These are phyloP conservation scores for Pyrenophora graminea DNA, from an alignment of 2,329 filamentous ascomycete species.

Conservation along the genomic window DNA sequence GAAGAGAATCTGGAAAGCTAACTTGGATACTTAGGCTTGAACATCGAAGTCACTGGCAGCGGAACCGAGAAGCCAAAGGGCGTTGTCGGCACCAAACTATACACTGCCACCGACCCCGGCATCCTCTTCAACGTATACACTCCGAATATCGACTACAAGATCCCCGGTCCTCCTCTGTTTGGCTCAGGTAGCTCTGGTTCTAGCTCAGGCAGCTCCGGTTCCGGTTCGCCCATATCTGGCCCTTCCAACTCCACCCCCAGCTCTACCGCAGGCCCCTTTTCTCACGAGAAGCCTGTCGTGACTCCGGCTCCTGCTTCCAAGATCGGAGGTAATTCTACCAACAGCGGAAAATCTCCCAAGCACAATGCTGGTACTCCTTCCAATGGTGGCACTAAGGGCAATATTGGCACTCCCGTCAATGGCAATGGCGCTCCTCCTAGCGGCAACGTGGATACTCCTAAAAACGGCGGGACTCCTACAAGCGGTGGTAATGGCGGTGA, in stretches of 20 bases:
- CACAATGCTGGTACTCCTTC: too few relatives aligned
- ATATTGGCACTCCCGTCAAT: too few relatives aligned
- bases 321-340: too few relatives aligned
- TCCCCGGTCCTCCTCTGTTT: slow-evolving; percentile 50
- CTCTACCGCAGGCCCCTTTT: neutral
- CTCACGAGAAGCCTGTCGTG: too few relatives aligned
- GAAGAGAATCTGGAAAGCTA: neutral
- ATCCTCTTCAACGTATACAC: slow-evolving; percentile 51
- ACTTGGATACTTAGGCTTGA: slow-evolving; percentile 41
- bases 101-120: slow-evolving; percentile 47
- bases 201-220: slow-evolving; percentile 1
- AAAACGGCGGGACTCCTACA: too few relatives aligned
- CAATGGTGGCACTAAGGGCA: too few relatives aligned
- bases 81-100: slow-evolving; percentile 56
- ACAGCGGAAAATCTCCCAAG: too few relatives aligned
- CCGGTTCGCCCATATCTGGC: slow-evolving; percentile 19
- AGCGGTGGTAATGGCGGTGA: too few relatives aligned
- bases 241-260: slow-evolving; percentile 12
- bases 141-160: slow-evolving; percentile 42
- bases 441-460: too few relatives aligned
- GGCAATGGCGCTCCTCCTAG: too few relatives aligned
- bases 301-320: too few relatives aligned
- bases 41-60: slow-evolving; percentile 56
- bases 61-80: slow-evolving; percentile 53
- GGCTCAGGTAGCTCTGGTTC: slow-evolving; percentile 13